Evolutionary conservation across 163 green algal genomes (phyloP).

Genomic region (Prototheca stagnorum): DNA sequence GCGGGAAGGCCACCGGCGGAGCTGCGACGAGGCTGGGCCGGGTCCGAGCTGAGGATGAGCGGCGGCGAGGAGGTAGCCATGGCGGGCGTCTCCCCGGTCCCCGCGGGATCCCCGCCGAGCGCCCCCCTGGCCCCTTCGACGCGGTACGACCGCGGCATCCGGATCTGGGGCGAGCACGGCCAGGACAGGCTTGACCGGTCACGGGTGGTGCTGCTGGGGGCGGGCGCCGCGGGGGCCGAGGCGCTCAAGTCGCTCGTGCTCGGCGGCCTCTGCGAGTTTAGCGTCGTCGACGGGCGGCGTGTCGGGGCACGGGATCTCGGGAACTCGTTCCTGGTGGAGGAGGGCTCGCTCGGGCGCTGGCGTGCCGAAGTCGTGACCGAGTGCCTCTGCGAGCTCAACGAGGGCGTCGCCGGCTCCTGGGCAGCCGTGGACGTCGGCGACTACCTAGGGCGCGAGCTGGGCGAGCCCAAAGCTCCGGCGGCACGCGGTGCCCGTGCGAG

Average conservation of each 20-base stretch:
- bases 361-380: conserved; percentile 56
- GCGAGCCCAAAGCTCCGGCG: too few relatives aligned
- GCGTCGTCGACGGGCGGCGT: conserved; percentile 62
- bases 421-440: too few relatives aligned
- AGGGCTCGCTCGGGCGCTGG: conserved; percentile 30
- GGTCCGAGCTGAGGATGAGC: too few relatives aligned
- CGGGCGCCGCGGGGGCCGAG: conserved; percentile 44
- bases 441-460: too few relatives aligned
- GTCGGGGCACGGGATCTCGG: conserved; percentile 51
- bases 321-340: conserved; percentile 84
- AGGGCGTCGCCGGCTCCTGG: conserved; percentile 54
- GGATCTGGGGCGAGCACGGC: conserved; percentile 76
- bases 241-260: conserved; percentile 95
- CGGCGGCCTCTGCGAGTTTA: conserved; percentile 84
- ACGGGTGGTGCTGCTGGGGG: conserved; percentile 52
- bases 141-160: conserved; percentile 75
- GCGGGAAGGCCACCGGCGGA: too few relatives aligned
- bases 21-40: too few relatives aligned
- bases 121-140: too few relatives aligned
- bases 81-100: too few relatives aligned
- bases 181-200: conserved; percentile 51
- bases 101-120: too few relatives aligned
- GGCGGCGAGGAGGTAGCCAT: too few relatives aligned
- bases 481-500: too few relatives aligned
- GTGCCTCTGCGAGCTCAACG: conserved; percentile 79